A percentile compares a stretch with the other conserved stretches of the same genome.
Evolutionary conservation across 805 yeast genomes (phyloP).

Genomic region (Hemisphaericaspora nanyangensis): DNA sequence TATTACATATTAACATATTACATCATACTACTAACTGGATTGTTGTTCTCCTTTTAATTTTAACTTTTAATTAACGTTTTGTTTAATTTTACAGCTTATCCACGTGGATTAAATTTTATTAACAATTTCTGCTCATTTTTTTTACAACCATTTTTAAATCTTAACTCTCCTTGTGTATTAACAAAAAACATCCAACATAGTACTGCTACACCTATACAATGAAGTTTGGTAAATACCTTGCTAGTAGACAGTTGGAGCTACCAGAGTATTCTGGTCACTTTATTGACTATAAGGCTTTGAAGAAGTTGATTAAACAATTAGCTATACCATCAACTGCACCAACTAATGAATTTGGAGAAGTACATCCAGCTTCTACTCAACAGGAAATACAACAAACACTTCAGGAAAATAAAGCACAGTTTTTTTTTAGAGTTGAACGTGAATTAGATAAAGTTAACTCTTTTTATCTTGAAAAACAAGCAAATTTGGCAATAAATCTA

Average conservation of each 20-base stretch:
- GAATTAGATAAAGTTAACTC: slow-evolving; percentile 93
- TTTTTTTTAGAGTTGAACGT: slow-evolving; percentile 85
- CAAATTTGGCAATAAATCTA: slow-evolving; percentile 74
- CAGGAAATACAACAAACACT: slow-evolving; percentile 43
- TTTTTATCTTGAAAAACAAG: slow-evolving; percentile 89
- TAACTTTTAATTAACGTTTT: no score
- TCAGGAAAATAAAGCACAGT: slow-evolving; percentile 87
- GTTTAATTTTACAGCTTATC: no score
- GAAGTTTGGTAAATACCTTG: slow-evolving; percentile 96
- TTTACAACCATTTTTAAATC: no score
- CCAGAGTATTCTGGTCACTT: slow-evolving; percentile 94
- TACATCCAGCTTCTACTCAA: slow-evolving; percentile 17
- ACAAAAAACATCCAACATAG: no score
- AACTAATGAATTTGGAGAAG: slow-evolving; percentile 7
- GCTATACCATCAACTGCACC: slow-evolving; percentile 39
- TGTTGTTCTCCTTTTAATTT: no score
- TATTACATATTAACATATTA: no score
- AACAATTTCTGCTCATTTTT: no score
- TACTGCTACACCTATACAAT: no score
- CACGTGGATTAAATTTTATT: no score
- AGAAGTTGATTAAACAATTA: slow-evolving; percentile 83
- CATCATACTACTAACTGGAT: no score
- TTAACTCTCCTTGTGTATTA: no score
- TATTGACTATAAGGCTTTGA: slow-evolving; percentile 90
- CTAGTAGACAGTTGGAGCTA: slow-evolving; percentile 87